Base-by-base conservation (phyloP, 2,329 filamentous ascomycete species). In the Aspergillus bombycis region DNA sequence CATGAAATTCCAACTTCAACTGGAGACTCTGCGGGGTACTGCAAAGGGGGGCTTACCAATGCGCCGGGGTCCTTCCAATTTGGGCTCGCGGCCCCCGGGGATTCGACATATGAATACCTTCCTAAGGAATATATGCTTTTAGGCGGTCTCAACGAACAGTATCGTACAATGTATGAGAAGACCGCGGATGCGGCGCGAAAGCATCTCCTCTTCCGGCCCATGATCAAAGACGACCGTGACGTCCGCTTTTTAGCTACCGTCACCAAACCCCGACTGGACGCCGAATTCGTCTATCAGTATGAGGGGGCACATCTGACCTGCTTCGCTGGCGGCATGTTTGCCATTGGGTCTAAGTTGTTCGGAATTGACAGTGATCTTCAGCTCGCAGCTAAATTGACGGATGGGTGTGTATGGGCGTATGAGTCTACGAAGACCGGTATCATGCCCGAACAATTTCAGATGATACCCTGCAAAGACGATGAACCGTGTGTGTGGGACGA, bases 371-470 rank as follows among this genome's bases (percentile, higher is more conserved):
- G 77, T 19, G 86, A 89, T 67, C 77, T 89, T 64, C 77, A 81
- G 0, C 82, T 88, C 58, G 87, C 85, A 12, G 78, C 80, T 50
- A 85, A 86, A 69, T 77, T 89, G 53, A 85, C 86, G 0, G 82
- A 89, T 61, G 84, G 84, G 4, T 89, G 87, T 70, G 82, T 88
- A n/a, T 89, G 86, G 86, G 83, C 86, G 1, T 89, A 89, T 72
- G 81, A 84, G 66, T 78, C 81, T 11, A 83, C 84, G 6, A 82
- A 83, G 1, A 79, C 83, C 2, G 86, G 86, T 6, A 84, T 89
- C 63, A 89, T 89, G 86, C 86, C 87, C 1, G 87, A 89, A 71
- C 74, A 79, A 54, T 87, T 86, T 68, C 75, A 82, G 38, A 76
- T 88, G 50, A 71, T 85, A 19, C 80, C 83, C 5, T 89, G 87